A percentile compares a stretch with the other conserved stretches of the same genome.
phyloP scores from a whole-genome alignment of 495 filamentous ascomycete species.

The Trichocladium uniseriatum region DNA sequence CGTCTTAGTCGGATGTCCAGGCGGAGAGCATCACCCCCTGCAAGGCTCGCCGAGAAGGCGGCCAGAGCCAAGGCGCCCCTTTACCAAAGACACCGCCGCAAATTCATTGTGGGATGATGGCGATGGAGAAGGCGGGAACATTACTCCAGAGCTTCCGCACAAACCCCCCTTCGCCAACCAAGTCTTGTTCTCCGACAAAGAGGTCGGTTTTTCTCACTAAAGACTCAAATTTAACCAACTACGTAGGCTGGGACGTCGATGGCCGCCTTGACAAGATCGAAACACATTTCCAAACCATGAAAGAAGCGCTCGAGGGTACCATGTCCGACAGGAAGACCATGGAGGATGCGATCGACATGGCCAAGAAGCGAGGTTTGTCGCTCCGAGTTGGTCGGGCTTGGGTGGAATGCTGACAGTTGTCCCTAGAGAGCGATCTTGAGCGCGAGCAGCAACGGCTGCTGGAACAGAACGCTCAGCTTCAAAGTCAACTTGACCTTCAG shows the following conservation, averaged over 20 bases:
- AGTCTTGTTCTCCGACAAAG: slow-evolving; percentile 34
- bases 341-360: slow-evolving; percentile 59
- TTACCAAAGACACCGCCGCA: slow-evolving; percentile 14
- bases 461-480: slow-evolving; percentile 46
- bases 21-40: slow-evolving; percentile 2
- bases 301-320: slow-evolving; percentile 51
- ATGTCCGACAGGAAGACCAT: slow-evolving; percentile 51
- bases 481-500: slow-evolving; percentile 49
- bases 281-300: slow-evolving; percentile 48
- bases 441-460: slow-evolving; percentile 46
- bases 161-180: slow-evolving; percentile 13
- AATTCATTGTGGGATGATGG: neutral
- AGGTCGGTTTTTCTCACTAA: slow-evolving; percentile 52
- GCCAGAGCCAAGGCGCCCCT: slow-evolving; percentile 5
- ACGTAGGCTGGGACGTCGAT: slow-evolving; percentile 64
- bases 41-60: slow-evolving; percentile 6
- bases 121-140: slow-evolving; percentile 12
- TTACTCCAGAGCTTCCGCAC: slow-evolving; percentile 14
- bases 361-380: slow-evolving; percentile 63
- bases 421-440: slow-evolving; percentile 61
- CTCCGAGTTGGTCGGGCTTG: neutral
- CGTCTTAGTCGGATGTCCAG: slow-evolving; percentile 12
- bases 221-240: slow-evolving; percentile 52
- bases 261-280: slow-evolving; percentile 58
- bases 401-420: slow-evolving; percentile 4